Evolutionary conservation across 306 rosid species (phyloP).

Genomic region (Astragalus glycyphyllos): DNA sequence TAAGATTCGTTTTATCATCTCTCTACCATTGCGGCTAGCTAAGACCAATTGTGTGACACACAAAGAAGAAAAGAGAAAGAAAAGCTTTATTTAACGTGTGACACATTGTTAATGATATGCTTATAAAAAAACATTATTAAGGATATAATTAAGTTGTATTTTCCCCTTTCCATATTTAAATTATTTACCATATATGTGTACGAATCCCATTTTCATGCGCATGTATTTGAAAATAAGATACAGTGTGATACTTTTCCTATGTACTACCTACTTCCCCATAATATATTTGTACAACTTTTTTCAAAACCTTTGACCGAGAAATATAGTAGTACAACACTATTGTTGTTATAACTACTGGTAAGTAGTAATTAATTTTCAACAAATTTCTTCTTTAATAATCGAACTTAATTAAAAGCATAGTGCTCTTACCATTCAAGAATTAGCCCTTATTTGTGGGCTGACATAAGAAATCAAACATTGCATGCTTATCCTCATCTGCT

Average conservation of each 20-base stretch:
- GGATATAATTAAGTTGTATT: no score
- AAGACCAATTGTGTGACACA: background rate
- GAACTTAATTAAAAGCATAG: background rate
- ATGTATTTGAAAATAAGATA: constrained; percentile 40
- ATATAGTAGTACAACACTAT: background rate
- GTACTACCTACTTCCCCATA: constrained; percentile 14
- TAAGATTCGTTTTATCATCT: constrained; percentile 8
- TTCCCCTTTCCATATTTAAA: background rate
- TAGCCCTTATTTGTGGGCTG: constrained; percentile 7
- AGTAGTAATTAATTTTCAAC: constrained; percentile 5
- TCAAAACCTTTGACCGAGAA: constrained; percentile 4
- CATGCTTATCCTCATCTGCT: constrained; percentile 19
- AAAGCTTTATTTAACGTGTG: constrained; percentile 34
- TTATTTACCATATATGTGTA: constrained; percentile 9
- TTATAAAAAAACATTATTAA: no score
- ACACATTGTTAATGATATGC: constrained; percentile 10
- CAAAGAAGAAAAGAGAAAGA: background rate
- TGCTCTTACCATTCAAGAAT: background rate
- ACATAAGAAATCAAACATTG: constrained; percentile 25
- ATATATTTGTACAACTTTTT: background rate
- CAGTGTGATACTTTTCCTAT: constrained; percentile 31
- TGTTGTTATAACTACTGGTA: background rate
- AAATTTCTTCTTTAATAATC: constrained; percentile 8
- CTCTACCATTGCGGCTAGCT: background rate
- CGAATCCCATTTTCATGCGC: constrained; percentile 36